Conservation (phyloP, 2,329 filamentous ascomycete species). For the Colletotrichum orchidophilum region DNA sequence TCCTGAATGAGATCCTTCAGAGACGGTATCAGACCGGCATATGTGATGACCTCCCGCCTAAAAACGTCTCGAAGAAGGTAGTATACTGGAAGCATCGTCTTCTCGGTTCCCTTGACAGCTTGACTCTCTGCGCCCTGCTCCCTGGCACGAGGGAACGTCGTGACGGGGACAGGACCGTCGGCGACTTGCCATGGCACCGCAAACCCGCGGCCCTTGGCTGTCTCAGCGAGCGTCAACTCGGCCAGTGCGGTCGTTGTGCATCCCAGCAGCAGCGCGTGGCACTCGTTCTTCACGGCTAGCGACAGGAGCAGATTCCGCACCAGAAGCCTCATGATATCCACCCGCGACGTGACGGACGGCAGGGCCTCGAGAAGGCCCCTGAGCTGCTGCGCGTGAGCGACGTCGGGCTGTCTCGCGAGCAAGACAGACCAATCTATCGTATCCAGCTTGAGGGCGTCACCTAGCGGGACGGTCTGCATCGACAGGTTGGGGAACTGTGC, state of each 20-base stretch:
- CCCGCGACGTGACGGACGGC: constrained; percentile 77
- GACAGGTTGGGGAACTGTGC: constrained; percentile 71
- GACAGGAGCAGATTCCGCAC: constrained; percentile 76
- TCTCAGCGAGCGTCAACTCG: constrained; percentile 84
- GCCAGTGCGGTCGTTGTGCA: constrained; percentile 90
- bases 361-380: constrained; percentile 66
- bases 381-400: constrained; percentile 55
- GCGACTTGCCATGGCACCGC: constrained; percentile 83
- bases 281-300: constrained; percentile 67
- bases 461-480: constrained; percentile 72
- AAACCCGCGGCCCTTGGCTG: constrained; percentile 90
- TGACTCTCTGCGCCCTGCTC: neutral
- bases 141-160: constrained; percentile 12
- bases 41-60: constrained; percentile 79
- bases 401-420: constrained; percentile 37
- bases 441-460: constrained; percentile 63
- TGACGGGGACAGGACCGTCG: constrained; percentile 67
- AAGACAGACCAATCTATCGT: constrained; percentile 65
- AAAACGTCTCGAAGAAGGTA: constrained; percentile 88
- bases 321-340: constrained; percentile 78
- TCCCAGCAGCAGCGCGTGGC: constrained; percentile 80
- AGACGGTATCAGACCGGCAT: constrained; percentile 64
- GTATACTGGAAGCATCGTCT: constrained; percentile 60
- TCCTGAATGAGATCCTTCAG: constrained; percentile 56
- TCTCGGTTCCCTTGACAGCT: neutral